Evolutionary conservation across 345 rosid species (phyloP).

Genomic region (Arabis hirsuta): DNA sequence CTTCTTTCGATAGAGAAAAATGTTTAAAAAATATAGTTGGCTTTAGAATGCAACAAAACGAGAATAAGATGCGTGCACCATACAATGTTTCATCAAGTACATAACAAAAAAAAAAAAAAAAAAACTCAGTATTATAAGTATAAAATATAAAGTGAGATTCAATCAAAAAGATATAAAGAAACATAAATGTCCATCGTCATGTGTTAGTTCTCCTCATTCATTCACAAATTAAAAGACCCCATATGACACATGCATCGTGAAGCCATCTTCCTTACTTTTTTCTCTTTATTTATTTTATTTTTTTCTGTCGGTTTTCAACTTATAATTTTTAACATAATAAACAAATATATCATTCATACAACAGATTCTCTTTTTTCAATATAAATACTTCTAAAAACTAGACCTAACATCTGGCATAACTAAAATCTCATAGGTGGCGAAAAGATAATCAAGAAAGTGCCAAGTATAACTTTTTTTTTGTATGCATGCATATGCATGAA

Average conservation of each 20-base stretch:
- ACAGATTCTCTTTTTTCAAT: constrained; percentile 16
- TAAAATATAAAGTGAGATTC: constrained; percentile 7
- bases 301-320: constrained; percentile 11
- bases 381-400: constrained; percentile 11
- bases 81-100: constrained; percentile 23
- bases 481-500: constrained; percentile 22
- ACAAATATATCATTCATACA: not conserved
- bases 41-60: constrained; percentile 29
- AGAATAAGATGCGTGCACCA: constrained; percentile 42
- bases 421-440: not conserved
- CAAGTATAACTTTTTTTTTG: not conserved
- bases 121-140: not conserved
- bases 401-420: constrained; percentile 33
- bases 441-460: not conserved
- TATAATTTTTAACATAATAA: not conserved
- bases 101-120: constrained; percentile 9
- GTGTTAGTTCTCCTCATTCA: constrained; percentile 43
- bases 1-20: not conserved
- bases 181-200: constrained; percentile 37
- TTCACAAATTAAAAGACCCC: constrained; percentile 21
- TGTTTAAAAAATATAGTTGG: not conserved
- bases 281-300: not conserved
- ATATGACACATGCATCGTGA: constrained; percentile 43
- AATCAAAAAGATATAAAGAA: not conserved
- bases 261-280: constrained; percentile 25